Evolutionary conservation across 192 early-diverging fungal species (phyloP).

Genomic region (Coemansia sp.): DNA sequence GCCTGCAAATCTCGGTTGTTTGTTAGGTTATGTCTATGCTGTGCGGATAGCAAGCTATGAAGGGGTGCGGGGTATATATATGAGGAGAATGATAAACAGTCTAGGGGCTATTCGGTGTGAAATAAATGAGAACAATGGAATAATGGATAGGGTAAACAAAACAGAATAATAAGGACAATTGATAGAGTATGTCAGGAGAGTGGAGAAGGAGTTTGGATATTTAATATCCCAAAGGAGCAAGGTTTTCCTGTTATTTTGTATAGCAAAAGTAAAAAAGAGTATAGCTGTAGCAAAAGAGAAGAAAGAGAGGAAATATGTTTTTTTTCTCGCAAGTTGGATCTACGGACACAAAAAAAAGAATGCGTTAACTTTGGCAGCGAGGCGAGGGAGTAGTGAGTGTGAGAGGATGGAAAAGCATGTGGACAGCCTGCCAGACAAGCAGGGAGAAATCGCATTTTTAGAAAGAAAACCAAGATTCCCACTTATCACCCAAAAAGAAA

Average conservation of each 20-base stretch:
- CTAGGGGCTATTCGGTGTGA: neutral
- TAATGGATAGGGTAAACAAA: neutral
- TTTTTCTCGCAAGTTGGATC: neutral
- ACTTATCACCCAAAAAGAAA: too few species aligned
- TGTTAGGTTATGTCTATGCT: constrained; percentile 2
- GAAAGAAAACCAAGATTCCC: constrained; percentile 12
- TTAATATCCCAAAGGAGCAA: neutral
- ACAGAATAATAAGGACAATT: neutral
- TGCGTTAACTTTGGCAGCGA: neutral
- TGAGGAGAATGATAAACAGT: neutral
- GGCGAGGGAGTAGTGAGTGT: too few species aligned
- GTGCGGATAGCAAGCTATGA: neutral
- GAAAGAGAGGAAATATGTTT: constrained; percentile 13
- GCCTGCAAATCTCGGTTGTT: neutral
- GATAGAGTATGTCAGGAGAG: neutral
- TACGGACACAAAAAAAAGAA: neutral
- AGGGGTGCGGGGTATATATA: neutral
- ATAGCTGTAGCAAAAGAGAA: constrained; percentile 9
- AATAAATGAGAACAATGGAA: neutral
- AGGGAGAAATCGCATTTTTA: constrained; percentile 5
- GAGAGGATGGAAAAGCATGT: neutral
- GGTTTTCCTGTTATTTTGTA: constrained; percentile 5
- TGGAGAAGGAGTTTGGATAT: neutral
- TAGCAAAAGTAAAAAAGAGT: constrained; percentile 9
- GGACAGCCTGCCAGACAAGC: neutral